These are phyloP conservation scores for Vitis rotundifolia DNA, from an alignment of 164 flowering plant genomes.

Conservation along the genomic window DNA sequence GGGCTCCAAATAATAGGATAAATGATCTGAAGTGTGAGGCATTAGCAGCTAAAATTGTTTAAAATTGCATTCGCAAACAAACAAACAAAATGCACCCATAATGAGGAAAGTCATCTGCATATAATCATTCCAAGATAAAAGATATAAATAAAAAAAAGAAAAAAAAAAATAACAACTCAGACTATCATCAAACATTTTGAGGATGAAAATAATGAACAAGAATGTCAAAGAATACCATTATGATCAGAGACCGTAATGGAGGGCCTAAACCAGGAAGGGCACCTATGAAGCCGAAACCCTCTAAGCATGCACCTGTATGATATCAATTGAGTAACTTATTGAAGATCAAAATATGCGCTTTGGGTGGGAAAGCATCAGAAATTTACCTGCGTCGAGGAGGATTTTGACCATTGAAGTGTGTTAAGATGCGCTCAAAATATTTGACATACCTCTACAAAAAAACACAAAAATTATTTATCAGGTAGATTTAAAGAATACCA, in stretches of 20 bases:
- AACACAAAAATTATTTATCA: constrained; percentile 16
- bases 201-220: background rate
- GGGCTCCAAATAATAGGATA: too few relatives aligned
- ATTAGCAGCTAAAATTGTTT: too few relatives aligned
- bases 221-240: constrained; percentile 55
- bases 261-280: constrained; percentile 97
- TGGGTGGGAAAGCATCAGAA: constrained; percentile 1
- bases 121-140: too few relatives aligned
- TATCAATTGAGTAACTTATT: constrained; percentile 13
- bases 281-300: constrained; percentile 91
- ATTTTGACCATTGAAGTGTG: constrained; percentile 76
- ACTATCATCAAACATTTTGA: background rate
- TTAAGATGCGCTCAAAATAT: constrained; percentile 77
- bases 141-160: too few relatives aligned
- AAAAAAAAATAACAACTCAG: too few relatives aligned
- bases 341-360: background rate
- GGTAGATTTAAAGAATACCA: constrained; percentile 12
- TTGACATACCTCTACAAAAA: constrained; percentile 83
- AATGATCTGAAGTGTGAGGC: too few relatives aligned
- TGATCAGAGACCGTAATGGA: constrained; percentile 88
- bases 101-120: too few relatives aligned
- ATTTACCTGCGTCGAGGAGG: constrained; percentile 89
- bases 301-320: constrained; percentile 92
- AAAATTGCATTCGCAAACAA: too few relatives aligned
- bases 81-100: too few relatives aligned